Base-by-base conservation (phyloP, 768 basidiomycete species). In the Trametes sanguinea region DNA sequence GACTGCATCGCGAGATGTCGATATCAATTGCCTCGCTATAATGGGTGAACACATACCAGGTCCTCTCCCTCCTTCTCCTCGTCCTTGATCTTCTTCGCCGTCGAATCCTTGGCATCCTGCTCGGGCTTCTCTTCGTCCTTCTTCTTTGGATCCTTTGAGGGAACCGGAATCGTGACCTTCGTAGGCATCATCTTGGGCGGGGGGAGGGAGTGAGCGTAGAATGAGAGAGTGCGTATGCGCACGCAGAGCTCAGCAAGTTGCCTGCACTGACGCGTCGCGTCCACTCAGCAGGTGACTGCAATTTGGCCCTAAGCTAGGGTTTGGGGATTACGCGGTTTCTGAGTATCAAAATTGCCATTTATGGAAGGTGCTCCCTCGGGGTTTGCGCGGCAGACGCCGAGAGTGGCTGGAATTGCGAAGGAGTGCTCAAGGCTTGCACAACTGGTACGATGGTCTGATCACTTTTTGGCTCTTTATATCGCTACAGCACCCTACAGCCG, bases 131-230 rank as follows among this genome's bases (percentile, higher is more conserved):
- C 81, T 54, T 84, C 77, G 51, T 81, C 78, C 71, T 86, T 84
- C 71, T 90, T 89, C 78, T 87, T 83, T 2, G 90, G 86, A 70
- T 94, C 92, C 51, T 91, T 82, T 7, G 91, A 85, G 1, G 80
- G 79, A 3, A 93, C 90, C 51, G 81, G 71, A 63, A 89, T 85
- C 17, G 83, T 72, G 63, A 84, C 81, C 58, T 85, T 81, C 14
- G 63, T 64, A 17, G 85, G 74, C 87, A 89, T 90, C 45, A 66
- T 57, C 42, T 33, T 45, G 47, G 17, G 50, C 29, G 42, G n/a
- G 62, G 43, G 54, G 39, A 51, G 47, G 39, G 17, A 47, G 33
- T 37, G 46, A 33, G 33, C 43, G 56, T 42, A 57, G 40, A 53
- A 55, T 48, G 35, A 57, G 51, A 27, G 54, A 63, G 58, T 46